These are phyloP conservation scores for Xylaria sp. DNA, from an alignment of 2,329 filamentous ascomycete genomes.

Conservation along the genomic window DNA sequence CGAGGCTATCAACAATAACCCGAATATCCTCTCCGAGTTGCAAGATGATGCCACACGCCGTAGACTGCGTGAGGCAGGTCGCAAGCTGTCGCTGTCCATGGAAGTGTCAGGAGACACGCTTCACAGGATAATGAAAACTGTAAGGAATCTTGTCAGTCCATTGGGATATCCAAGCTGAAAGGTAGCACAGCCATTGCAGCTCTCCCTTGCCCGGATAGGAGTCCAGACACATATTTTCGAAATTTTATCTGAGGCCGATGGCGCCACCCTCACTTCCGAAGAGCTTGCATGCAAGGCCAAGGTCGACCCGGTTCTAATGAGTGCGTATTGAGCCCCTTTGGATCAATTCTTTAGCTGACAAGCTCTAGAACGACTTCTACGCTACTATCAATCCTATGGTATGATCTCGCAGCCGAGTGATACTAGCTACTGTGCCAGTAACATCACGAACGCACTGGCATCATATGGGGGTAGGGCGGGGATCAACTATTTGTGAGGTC, in stretches of 20 bases:
- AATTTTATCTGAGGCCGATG: neutral
- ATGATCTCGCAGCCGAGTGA: slow-evolving; percentile 24
- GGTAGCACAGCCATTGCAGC: slow-evolving; percentile 7
- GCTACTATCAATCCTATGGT: slow-evolving; percentile 30
- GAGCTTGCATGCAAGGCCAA: slow-evolving; percentile 5
- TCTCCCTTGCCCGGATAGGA: slow-evolving; percentile 7
- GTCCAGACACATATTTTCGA: slow-evolving; percentile 12
- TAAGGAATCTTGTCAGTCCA: neutral
- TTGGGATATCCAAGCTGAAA: neutral
- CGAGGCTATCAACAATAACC: neutral
- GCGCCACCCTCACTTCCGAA: neutral
- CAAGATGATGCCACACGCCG: neutral
- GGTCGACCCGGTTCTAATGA: slow-evolving; percentile 21
- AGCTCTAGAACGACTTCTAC: slow-evolving; percentile 22
- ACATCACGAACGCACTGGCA: slow-evolving; percentile 24
- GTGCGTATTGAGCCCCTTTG: slow-evolving; percentile 6
- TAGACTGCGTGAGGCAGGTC: neutral
- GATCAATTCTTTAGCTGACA: neutral
- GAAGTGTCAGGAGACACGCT: slow-evolving; percentile 21
- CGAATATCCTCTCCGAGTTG: neutral
- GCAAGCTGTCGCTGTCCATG: neutral
- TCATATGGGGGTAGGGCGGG: slow-evolving; percentile 14
- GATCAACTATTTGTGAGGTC: slow-evolving; percentile 21
- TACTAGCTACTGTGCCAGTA: slow-evolving; percentile 24
- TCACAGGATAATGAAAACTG: slow-evolving; percentile 10